Base-by-base conservation (phyloP, 2,329 filamentous ascomycete genomes). In the Colletotrichum australisinense region DNA sequence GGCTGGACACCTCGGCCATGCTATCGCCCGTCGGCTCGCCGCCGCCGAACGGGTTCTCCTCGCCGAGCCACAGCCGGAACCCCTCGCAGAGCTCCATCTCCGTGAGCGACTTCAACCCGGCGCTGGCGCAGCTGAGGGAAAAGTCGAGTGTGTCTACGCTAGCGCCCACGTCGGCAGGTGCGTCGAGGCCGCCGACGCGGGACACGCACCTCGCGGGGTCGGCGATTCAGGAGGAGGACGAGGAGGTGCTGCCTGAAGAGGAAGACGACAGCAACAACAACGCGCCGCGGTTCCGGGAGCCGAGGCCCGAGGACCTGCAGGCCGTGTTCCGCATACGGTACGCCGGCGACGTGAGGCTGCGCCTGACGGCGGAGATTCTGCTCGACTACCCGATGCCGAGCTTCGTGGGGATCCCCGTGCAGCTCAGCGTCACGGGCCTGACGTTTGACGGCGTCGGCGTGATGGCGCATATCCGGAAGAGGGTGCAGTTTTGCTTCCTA, bases 311-410 rank as follows among this genome's bases (percentile, higher is more conserved):
- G 76, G 97, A 99, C 79, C 88, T 98, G 66, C 97, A 99, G 82
- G 93, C 97, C 62, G 93, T 98, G 6, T 96, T 97, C 79, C 93
- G 95, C 76, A 95, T 97, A 73, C 92, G 92, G 69, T 99, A 99
- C 83, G 90, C 93, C 2, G 97, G 97, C 38, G 93, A 98, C 79
- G 89, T 99, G 72, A 92, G 92, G 76, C 89, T 99, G 70, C 94
- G 95, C 74, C 87, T 99, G 63, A 98, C 97, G 28, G 95, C 97
- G 0, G 95, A 98, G 83, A 98, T 99, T 55, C 87, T 98, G 38
- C 91, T 99, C 42, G 97, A 99, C 83, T 99, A 99, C 81, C 97
- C 97, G 1, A 98, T 98, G 94, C 95, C 95, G 53, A 97, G 94
- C 85, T 99, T 99, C 79, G 96, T 98, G 2, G 95, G 95, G 14